Evolutionary conservation across 768 basidiomycete species (phyloP).

Genomic region (Leccinum boreale): DNA sequence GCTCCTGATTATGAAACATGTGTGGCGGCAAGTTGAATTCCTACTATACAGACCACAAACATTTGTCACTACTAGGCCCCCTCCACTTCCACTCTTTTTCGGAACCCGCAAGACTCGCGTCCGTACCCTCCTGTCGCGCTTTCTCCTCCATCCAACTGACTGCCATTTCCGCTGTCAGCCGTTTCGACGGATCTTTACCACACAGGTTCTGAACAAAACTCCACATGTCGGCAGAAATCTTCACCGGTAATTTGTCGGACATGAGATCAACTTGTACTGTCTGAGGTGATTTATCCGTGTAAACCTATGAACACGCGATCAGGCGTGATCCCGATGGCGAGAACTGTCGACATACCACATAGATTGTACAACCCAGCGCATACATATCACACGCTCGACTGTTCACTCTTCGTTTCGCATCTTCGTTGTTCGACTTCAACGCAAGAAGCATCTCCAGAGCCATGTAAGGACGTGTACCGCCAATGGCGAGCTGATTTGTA

Average conservation of each 20-base stretch:
- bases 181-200: slow-evolving; percentile 9
- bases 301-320: slow-evolving; percentile 9
- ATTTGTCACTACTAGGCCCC: not conserved
- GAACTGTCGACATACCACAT: slow-evolving; percentile 28
- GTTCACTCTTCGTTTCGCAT: slow-evolving; percentile 16
- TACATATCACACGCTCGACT: slow-evolving; percentile 38
- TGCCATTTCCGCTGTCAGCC: slow-evolving; percentile 22
- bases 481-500: slow-evolving; percentile 3
- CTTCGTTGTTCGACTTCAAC: not conserved
- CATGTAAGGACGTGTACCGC: slow-evolving; percentile 23
- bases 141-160: slow-evolving; percentile 25
- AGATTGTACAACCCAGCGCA: slow-evolving; percentile 40
- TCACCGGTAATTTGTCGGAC: slow-evolving; percentile 4
- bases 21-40: too few relatives aligned
- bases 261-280: not conserved
- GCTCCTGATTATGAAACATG: too few relatives aligned
- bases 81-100: slow-evolving; percentile 19
- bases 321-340: not conserved
- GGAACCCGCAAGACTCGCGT: not conserved
- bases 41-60: slow-evolving; percentile 11
- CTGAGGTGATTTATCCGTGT: not conserved
- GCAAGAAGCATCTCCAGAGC: slow-evolving; percentile 23
- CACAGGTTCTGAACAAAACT: slow-evolving; percentile 31
- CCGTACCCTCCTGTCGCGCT: slow-evolving; percentile 6
- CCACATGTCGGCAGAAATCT: slow-evolving; percentile 26